These are phyloP conservation scores for Amanita brunnescens DNA, from an alignment of 768 basidiomycete genomes.

Conservation along the genomic window DNA sequence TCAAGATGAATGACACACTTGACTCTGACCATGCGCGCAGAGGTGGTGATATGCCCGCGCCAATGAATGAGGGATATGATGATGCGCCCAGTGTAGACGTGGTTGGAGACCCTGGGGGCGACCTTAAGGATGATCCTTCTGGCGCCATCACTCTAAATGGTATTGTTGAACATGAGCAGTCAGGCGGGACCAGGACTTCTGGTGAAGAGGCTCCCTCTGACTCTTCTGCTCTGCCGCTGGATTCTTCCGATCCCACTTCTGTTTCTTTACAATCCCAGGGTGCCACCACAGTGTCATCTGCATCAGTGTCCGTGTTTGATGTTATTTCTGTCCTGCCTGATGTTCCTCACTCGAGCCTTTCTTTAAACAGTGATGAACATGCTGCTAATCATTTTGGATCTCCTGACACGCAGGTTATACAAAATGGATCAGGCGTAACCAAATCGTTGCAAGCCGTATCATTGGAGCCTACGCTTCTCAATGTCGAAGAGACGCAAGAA, in stretches of 20 bases:
- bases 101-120: conserved; percentile 15
- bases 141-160: not conserved
- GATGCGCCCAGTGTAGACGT: conserved; percentile 11
- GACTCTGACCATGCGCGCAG: conserved; percentile 21
- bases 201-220: not conserved
- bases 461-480: conserved; percentile 42
- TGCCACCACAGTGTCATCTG: conserved; percentile 23
- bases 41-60: not conserved
- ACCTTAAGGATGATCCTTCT: not conserved
- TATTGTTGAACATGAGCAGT: conserved; percentile 4
- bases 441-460: conserved; percentile 38
- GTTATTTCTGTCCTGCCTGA: conserved; percentile 25
- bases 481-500: conserved; percentile 25
- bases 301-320: conserved; percentile 44
- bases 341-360: conserved; percentile 29
- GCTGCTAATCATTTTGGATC: conserved; percentile 39
- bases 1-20: conserved; percentile 30
- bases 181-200: not conserved
- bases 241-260: conserved; percentile 11
- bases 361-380: conserved; percentile 34
- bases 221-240: conserved; percentile 1
- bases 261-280: conserved; percentile 22
- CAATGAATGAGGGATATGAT: not conserved
- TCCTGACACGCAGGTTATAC: conserved; percentile 30
- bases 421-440: conserved; percentile 11